Conservation (phyloP, 2,329 filamentous ascomycete species). For the Botrytis cinerea region DNA sequence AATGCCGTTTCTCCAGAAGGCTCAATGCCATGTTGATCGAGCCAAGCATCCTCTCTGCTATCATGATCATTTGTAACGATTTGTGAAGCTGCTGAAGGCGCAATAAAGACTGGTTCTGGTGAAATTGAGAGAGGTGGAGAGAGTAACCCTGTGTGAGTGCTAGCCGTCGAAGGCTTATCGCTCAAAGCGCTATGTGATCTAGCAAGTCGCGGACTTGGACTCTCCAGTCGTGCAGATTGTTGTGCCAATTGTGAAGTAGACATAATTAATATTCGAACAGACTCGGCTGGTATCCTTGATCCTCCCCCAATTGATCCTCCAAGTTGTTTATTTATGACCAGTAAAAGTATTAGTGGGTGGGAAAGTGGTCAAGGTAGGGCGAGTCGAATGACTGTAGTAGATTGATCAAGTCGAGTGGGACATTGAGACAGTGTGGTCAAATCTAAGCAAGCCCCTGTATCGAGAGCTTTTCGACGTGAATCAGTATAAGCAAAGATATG, state of each 20-base stretch:
- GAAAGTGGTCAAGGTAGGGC: neutral
- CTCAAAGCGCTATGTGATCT: constrained; percentile 65
- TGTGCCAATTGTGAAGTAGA: constrained; percentile 4
- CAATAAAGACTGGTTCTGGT: constrained; percentile 85
- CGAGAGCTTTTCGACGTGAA: neutral
- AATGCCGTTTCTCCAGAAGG: constrained; percentile 67
- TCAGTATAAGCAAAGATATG: constrained; percentile 4
- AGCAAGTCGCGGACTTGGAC: constrained; percentile 26
- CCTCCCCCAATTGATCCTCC: constrained; percentile 1
- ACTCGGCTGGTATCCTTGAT: neutral
- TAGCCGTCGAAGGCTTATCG: constrained; percentile 65
- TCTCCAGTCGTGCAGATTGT: constrained; percentile 7
- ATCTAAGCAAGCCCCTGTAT: constrained; percentile 1
- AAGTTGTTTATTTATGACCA: constrained; percentile 15
- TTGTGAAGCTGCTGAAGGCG: constrained; percentile 82
- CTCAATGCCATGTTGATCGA: constrained; percentile 67
- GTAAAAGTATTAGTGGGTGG: constrained; percentile 2
- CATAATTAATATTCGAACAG: constrained; percentile 15
- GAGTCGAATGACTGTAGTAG: constrained; percentile 1
- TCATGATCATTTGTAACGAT: constrained; percentile 89
- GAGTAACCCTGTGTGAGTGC: constrained; percentile 55
- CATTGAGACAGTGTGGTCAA: constrained; percentile 5
- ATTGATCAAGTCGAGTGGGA: constrained; percentile 2
- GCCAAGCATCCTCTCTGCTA: constrained; percentile 68
- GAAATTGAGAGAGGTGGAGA: constrained; percentile 68